These are phyloP conservation scores for Sapria himalayana DNA, from an alignment of 345 rosid species.

Conservation along the genomic window DNA sequence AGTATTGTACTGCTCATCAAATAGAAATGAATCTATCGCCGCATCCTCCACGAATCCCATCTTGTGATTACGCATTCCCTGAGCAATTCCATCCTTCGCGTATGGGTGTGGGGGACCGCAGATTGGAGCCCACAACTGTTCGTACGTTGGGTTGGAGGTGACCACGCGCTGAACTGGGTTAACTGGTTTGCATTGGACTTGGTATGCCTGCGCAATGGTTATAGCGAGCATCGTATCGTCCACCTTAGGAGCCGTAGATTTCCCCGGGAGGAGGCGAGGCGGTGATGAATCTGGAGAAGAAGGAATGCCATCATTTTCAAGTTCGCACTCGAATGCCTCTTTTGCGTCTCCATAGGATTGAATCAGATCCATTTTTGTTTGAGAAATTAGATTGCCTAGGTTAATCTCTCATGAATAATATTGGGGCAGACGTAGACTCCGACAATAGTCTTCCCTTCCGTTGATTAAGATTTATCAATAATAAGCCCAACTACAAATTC, in stretches of 20 bases:
- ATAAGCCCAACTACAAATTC: too few species aligned
- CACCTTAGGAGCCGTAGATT: constrained; percentile 80
- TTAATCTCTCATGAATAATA: too few species aligned
- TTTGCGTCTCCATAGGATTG: constrained; percentile 18
- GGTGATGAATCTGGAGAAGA: constrained; percentile 61
- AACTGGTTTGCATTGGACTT: constrained; percentile 40
- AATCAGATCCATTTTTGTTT: constrained; percentile 59
- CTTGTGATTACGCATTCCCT: constrained; percentile 95
- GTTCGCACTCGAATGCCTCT: constrained; percentile 13
- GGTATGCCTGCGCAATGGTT: constrained; percentile 38
- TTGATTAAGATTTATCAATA: too few species aligned
- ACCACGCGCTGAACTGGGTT: constrained; percentile 65
- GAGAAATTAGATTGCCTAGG: too few species aligned
- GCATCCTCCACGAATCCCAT: constrained; percentile 93
- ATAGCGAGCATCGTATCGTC: constrained; percentile 83
- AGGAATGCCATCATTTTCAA: constrained; percentile 11
- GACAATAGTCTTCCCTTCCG: too few species aligned
- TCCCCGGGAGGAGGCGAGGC: constrained; percentile 42
- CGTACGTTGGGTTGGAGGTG: constrained; percentile 58
- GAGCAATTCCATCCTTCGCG: constrained; percentile 88
- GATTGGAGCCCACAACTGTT: constrained; percentile 89
- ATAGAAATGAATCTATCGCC: constrained; percentile 55
- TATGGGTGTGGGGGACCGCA: constrained; percentile 74
- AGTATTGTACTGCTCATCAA: constrained; percentile 86
- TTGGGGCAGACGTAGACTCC: too few species aligned